Evolutionary conservation across 2,329 filamentous ascomycete genomes (phyloP).

Genomic region (Sarocladiaceae sp.): DNA sequence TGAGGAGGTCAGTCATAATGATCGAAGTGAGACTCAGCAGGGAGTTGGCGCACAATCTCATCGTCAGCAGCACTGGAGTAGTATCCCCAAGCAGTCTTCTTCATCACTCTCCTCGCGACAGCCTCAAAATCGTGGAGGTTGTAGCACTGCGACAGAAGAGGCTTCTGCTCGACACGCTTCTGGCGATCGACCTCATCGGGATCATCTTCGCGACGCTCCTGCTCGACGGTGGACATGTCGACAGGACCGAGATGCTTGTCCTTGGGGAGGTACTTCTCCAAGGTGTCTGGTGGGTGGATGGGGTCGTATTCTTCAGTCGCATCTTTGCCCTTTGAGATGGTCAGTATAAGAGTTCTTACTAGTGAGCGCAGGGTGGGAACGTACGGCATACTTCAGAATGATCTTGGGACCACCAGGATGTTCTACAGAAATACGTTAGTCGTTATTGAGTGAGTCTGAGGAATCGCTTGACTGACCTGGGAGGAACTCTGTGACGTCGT

Average conservation of each 20-base stretch:
- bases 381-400: constrained; percentile 86
- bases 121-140: constrained; percentile 95
- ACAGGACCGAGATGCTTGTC: constrained; percentile 88
- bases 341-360: not conserved
- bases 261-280: constrained; percentile 77
- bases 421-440: constrained; percentile 41
- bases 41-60: constrained; percentile 32
- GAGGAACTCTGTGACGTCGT: constrained; percentile 88
- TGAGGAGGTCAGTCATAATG: constrained; percentile 28
- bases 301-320: constrained; percentile 89
- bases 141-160: constrained; percentile 80
- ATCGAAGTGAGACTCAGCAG: not conserved
- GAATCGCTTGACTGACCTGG: constrained; percentile 48
- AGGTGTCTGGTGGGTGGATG: constrained; percentile 81
- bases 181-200: constrained; percentile 60
- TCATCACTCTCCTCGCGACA: constrained; percentile 87
- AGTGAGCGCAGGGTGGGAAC: constrained; percentile 15
- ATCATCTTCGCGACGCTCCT: constrained; percentile 64
- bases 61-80: constrained; percentile 80
- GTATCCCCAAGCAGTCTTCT: constrained; percentile 95
- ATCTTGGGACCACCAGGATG: constrained; percentile 89
- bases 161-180: constrained; percentile 71
- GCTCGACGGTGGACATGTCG: constrained; percentile 78
- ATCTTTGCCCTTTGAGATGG: constrained; percentile 65
- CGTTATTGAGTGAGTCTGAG: not conserved